Evolutionary conservation across 139 green algal genomes (phyloP), one percentile per base, ranked within the genome.

Genomic region (Penium margaritaceum): DNA sequence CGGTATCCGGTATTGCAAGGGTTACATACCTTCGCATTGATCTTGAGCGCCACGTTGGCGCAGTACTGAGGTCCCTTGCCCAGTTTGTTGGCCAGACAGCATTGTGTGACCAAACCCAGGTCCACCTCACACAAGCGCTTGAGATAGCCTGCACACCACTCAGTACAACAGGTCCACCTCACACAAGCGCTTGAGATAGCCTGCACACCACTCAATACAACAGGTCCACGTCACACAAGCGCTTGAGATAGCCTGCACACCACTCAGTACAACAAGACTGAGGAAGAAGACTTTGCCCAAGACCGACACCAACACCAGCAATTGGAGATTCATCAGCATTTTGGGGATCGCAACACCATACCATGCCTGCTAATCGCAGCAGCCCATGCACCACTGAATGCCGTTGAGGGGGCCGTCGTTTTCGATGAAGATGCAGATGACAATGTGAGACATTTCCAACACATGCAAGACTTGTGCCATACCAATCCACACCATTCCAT

Each of bases 1-100:
- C 78, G 24, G 29, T 39, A 66, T 15, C 27, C 15, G 29, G 27
- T 44, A 70, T 9, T 15, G 47, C 12, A 4, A 24, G 47, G 2
- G 47, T 4, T 27, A 24, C 0, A 7, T 19, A 74, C 75, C 75
- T 82, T 82, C 32, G 68, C 62, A 15, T 82, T 82, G 47, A 82
- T 82, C 32, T 82, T 82, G 24, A 82, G 44, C 37, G 61, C 67
- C 27, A 82, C 30, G 21, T 82, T 82, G 3, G 75, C 75, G 3
- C 79, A 9, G 58, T 82, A 82, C 68, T 77, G 75, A 5, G 39
- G 24, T 3, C 27, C 24, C 27, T 54, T 64, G 7, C 29, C 27
- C 3, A 78, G 5, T 17, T 78, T 36, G 0, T 78, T 82, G 2
- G 47, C 27, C 21, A 82, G 47, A 30, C 53, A 67, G 64, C 75